phyloP scores from a whole-genome alignment of 2,329 filamentous ascomycete genomes.

The Atkinsonella hypoxylon region DNA sequence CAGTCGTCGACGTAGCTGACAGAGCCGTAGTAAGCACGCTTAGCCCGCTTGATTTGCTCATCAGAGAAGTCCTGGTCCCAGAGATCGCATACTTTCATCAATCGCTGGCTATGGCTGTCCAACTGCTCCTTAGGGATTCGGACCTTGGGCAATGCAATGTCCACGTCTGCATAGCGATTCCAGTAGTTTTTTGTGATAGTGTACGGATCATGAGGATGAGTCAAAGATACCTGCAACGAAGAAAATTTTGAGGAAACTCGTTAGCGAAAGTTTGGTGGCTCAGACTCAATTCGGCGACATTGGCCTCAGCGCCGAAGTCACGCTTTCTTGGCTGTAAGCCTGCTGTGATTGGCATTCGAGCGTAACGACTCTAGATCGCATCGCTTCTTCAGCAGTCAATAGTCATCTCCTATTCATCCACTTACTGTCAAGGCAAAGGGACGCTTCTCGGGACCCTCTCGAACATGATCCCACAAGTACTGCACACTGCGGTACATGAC shows the following conservation, averaged over 20 bases:
- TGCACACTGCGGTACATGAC: slow-evolving; percentile 87
- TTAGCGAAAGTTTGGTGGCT: neutral
- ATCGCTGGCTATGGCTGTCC: slow-evolving; percentile 75
- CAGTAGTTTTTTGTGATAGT: slow-evolving; percentile 90
- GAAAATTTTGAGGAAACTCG: neutral
- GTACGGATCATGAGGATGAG: slow-evolving; percentile 90
- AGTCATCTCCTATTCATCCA: neutral
- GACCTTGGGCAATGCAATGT: slow-evolving; percentile 73
- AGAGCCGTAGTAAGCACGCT: slow-evolving; percentile 83
- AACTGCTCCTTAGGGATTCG: slow-evolving; percentile 69
- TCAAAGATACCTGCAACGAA: slow-evolving; percentile 60
- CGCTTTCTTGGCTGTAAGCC: neutral
- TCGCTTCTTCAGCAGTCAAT: neutral
- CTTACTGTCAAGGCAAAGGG: slow-evolving; percentile 72
- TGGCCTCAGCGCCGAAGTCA: neutral
- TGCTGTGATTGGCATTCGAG: neutral
- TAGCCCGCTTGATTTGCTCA: slow-evolving; percentile 74
- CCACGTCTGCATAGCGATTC: slow-evolving; percentile 81
- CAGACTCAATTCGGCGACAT: neutral
- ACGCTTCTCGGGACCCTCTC: slow-evolving; percentile 58
- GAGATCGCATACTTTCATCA: slow-evolving; percentile 77
- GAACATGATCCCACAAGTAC: slow-evolving; percentile 82
- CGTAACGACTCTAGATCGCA: neutral
- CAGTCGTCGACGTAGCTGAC: slow-evolving; percentile 92
- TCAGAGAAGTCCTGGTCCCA: slow-evolving; percentile 75